Conservation (phyloP, 2,329 filamentous ascomycete species). For the Coniochaeta hoffmannii region DNA sequence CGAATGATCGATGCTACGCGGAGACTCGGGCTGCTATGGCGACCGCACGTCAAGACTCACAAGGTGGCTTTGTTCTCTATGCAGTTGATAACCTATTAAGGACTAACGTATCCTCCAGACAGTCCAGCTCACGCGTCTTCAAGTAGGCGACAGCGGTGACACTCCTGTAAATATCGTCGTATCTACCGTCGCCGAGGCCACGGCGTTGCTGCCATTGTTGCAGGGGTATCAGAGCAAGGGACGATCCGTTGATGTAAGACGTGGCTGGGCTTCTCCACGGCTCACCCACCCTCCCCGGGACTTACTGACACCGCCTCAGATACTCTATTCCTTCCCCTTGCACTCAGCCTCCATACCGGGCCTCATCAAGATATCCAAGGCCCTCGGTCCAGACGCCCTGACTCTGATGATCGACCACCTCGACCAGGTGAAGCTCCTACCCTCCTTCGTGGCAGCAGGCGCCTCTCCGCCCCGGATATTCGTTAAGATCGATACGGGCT, state of each 20-base stretch:
- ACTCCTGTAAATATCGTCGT: conserved; percentile 55
- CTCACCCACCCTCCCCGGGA: neutral
- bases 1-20: conserved; percentile 61
- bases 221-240: conserved; percentile 46
- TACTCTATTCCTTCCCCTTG: conserved; percentile 68
- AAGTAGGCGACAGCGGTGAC: conserved; percentile 52
- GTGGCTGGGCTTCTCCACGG: conserved; percentile 19
- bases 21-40: conserved; percentile 55
- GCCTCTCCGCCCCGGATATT: conserved; percentile 49
- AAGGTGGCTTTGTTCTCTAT: conserved; percentile 44
- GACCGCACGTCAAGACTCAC: conserved; percentile 78
- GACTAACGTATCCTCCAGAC: conserved; percentile 12
- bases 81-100: neutral
- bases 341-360: conserved; percentile 52
- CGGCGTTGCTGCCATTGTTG: conserved; percentile 56
- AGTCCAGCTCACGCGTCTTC: conserved; percentile 36
- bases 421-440: conserved; percentile 44
- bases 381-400: conserved; percentile 49
- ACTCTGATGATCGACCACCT: conserved; percentile 64
- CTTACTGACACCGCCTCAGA: conserved; percentile 23
- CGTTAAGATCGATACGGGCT: conserved; percentile 70
- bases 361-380: conserved; percentile 46
- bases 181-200: conserved; percentile 68
- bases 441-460: conserved; percentile 33
- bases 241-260: conserved; percentile 48